Evolutionary conservation across 805 yeast species (phyloP), one percentile per base, ranked within the genome.

Genomic region (Candida ascalaphidarum): DNA sequence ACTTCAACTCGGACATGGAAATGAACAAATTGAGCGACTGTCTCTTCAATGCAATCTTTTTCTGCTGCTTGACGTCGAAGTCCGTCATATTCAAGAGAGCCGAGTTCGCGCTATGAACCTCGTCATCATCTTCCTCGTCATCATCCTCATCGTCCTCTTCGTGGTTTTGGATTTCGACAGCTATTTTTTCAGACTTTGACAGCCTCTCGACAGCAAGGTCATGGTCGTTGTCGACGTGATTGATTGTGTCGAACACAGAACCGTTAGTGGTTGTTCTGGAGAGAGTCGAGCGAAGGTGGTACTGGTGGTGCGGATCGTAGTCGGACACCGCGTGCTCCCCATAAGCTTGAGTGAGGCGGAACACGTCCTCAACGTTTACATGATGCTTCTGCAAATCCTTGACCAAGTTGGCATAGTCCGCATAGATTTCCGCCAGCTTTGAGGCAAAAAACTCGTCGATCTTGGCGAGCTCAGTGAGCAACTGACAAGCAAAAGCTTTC

Each of bases 1-100:
- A 83, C 43, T 81, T 76, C 39, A 89, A 65, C 53, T 89, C 97
- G 6, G 88, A 79, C 13, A 86, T 59, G 12, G 72, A 61, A 3
- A 89, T 89, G 58, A 75, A 89, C 23, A 76, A 55, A 3, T 78
- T 69, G 23, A 76, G 65, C 7, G 80, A 51, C 33, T 86, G 61
- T 44, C 77, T 77, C 53, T 77, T 81, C 39, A 82, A 62, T 7
- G 82, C 76, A 35, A 81, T 73, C 35, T 65, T 61, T 34, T 65
- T 52, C 36, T 77, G 34, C 36, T 35, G 26, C 32, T 35, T 21
- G 41, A 41, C 20, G 39, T 40, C 29, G 29, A 41, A 32, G 43
- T 45, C 39, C 39, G 38, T 29, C 33, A 43, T 34, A 31, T 44
- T 62, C 64, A 61, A 22, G 9, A 35, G 29, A 18, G 40, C 40